Base-by-base conservation (phyloP, 2,329 filamentous ascomycete genomes). In the Colletotrichum spaethianum region DNA sequence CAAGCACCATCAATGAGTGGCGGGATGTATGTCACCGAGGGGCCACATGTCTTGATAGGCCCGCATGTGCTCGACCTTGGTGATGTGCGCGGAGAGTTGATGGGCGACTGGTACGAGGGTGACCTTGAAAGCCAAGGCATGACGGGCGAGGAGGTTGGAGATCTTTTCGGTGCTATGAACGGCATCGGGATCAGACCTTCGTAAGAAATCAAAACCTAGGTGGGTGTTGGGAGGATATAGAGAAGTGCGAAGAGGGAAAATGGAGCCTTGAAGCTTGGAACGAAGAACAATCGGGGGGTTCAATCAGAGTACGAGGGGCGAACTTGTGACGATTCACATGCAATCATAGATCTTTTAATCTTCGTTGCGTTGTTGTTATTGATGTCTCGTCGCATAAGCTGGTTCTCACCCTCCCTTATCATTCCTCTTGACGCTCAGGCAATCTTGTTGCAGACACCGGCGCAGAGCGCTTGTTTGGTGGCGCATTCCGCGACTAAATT, bases 1-100 rank as follows among this genome's bases (percentile, higher is more conserved):
- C 78, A 80, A 0, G 80, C 78, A 3, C 79, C 78, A 62, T 83
- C 81, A 68, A 80, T 79, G 8, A 83, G 76, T 0, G 81, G 77
- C 20, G 81, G 80, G 60, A 82, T 78, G 73, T 80, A 83, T 0
- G 78, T 80, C 26, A 82, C 71, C 4, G 76, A 75, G 3, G 75
- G 68, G 5, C 67, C 70, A 18, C 62, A 74, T 42, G 70, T 67
- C 44, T 75, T 73, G 57, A 67, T 71, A 33, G 60, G 63, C 14
- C 64, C 68, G 14, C 60, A 63, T 46, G 50, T 63, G 62, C 67
- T 68, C 18, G 63, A 60, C 40, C 63, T 63, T 52, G 69, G 69
- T 52, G 69, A 72, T 26, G 64, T 72, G 28, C 70, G 44, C 1
- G 70, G 70, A 12, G 70, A 72, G 59, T 42, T 60, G 2, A 31